phyloP scores from a whole-genome alignment of 2,329 filamentous ascomycete genomes.

The Penicillium fuscoglaucum region DNA sequence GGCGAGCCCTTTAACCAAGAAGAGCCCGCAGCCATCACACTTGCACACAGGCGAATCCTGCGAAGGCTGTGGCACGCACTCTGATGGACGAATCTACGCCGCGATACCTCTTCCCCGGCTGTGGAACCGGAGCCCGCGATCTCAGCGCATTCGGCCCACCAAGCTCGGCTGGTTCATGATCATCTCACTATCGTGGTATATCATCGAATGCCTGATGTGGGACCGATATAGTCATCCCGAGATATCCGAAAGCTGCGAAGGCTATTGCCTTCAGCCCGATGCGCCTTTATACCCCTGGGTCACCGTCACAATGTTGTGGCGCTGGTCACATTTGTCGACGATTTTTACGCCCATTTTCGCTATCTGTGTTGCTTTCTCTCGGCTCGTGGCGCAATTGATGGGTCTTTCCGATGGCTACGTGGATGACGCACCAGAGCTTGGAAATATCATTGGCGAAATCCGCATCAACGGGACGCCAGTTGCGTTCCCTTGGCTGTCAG shows the following conservation, averaged over 20 bases:
- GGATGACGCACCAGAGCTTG: constrained; percentile 29
- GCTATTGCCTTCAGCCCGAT: constrained; percentile 52
- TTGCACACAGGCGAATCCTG: constrained; percentile 20
- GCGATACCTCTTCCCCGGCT: constrained; percentile 39
- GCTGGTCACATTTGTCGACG: constrained; percentile 43
- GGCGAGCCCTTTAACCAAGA: constrained; percentile 15
- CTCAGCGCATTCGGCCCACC: constrained; percentile 37
- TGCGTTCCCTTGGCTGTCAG: constrained; percentile 22
- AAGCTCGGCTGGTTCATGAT: constrained; percentile 43
- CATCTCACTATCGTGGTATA: constrained; percentile 49
- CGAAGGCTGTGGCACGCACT: constrained; percentile 25
- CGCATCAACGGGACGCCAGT: constrained; percentile 32
- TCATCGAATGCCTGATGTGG: constrained; percentile 51
- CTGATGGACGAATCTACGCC: constrained; percentile 33
- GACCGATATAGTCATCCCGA: constrained; percentile 54
- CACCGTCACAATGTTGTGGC: constrained; percentile 55
- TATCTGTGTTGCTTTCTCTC: constrained; percentile 32
- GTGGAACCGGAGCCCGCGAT: constrained; percentile 34
- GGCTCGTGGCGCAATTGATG: constrained; percentile 37
- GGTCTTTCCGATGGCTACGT: constrained; percentile 47
- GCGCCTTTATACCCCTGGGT: constrained; percentile 58
- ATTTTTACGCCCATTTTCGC: constrained; percentile 34
- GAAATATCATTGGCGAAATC: constrained; percentile 33
- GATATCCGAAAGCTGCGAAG: constrained; percentile 50
- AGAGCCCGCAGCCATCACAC: constrained; percentile 10